A percentile compares a stretch with the other conserved stretches of the same genome.
phyloP scores from a whole-genome alignment of 768 basidiomycete species.

The Scleroderma bovista region DNA sequence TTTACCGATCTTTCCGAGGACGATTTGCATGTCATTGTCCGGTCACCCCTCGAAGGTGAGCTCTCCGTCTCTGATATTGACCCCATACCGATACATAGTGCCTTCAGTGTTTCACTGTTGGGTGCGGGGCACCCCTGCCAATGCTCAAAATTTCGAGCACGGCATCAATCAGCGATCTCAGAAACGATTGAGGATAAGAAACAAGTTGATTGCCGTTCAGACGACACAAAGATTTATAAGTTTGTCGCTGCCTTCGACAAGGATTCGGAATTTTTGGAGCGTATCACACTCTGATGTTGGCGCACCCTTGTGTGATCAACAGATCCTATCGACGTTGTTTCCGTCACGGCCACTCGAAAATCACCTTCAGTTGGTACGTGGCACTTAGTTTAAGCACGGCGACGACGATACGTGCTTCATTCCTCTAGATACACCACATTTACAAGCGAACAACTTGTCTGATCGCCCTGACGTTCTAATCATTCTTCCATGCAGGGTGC shows the following conservation, averaged over 20 bases:
- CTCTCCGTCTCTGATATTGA: neutral
- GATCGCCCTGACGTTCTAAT: neutral
- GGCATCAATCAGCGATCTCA: neutral
- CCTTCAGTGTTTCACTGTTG: too few relatives aligned
- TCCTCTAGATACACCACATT: neutral
- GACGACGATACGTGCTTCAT: too few relatives aligned
- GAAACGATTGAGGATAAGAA: conserved; percentile 1
- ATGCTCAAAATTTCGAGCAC: conserved; percentile 1
- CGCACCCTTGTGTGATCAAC: neutral
- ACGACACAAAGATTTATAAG: too few relatives aligned
- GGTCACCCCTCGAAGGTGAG: too few relatives aligned
- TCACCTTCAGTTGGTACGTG: neutral
- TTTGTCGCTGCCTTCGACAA: too few relatives aligned
- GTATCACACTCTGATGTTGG: neutral
- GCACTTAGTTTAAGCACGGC: neutral
- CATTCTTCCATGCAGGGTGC: conserved; percentile 14
- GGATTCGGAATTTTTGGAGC: neutral
- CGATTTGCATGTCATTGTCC: too few relatives aligned
- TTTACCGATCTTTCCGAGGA: too few relatives aligned
- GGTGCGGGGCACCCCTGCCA: neutral
- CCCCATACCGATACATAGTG: neutral
- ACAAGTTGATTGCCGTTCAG: conserved; percentile 1
- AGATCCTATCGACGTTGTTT: neutral
- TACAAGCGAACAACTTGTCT: too few relatives aligned
- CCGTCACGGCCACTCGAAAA: too few relatives aligned